Evolutionary conservation across 2,329 filamentous ascomycete species (phyloP), one percentile per base, ranked within the genome.

Genomic region (Xylariales sp.): DNA sequence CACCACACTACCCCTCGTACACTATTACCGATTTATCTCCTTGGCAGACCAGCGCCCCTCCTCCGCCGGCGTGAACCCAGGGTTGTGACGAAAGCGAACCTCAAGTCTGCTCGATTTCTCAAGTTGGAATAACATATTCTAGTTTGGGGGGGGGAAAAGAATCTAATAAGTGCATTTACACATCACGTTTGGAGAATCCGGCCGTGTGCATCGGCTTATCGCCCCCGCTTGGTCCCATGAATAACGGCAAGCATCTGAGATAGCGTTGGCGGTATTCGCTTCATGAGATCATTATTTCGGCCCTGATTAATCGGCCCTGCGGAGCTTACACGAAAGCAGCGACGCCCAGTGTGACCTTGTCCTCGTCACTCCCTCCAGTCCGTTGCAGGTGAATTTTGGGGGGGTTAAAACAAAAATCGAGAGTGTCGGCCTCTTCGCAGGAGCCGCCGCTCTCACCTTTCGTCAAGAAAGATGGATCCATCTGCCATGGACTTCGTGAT

Each of bases 401-500:
- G 20, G 11, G 21, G 14, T 11, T 17, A 18, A 19, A 12, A 18
- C 13, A 12, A 19, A 33, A 30, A 25, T 33, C 37, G 37, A 28
- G 37, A 25, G 37, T 25, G 19, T 13, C 37, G 28, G 37, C 29
- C 37, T 33, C 29, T 14, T 28, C 6, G 7, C 33, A 41, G 43
- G n/a, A 42, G 43, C 44, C 29, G 46, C 38, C 37, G 42, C 46
- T 49, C 44, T 50, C 45, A 34, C 33, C 31, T n/a, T 18, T 31
- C 23, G 4, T 19, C 19, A n/a, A 17, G 6, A 31, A 19, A 19
- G 15, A 46, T 46, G 44, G 54, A 57, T 40, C 47, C 50, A 25
- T 46, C 53, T n/a, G 37, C 46, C 18, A 55, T 54, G 50, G 53
- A 58, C 32, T 58, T 47, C 30, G 45, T 51, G 38, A 53, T 52